Conservation (phyloP, 2,329 filamentous ascomycete species). For the Dactylellina parvicollis region DNA sequence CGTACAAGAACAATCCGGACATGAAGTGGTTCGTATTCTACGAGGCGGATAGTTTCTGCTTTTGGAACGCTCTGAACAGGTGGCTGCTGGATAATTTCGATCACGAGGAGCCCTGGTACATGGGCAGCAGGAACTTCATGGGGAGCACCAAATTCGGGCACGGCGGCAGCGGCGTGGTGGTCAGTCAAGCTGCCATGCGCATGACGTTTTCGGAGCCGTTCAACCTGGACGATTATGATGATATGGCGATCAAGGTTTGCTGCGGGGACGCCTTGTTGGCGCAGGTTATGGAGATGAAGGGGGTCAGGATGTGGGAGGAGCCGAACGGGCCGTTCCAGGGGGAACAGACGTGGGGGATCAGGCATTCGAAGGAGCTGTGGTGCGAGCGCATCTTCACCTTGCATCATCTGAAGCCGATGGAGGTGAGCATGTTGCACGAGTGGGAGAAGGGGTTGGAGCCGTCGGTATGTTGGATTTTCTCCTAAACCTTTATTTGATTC, state of each 20-base stretch:
- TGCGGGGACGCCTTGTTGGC: constrained; percentile 31
- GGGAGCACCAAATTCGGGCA: constrained; percentile 66
- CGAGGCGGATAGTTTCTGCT: constrained; percentile 70
- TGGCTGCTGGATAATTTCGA: constrained; percentile 65
- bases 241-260: constrained; percentile 13
- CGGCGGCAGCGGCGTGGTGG: constrained; percentile 65
- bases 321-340: constrained; percentile 34
- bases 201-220: constrained; percentile 31
- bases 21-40: constrained; percentile 71
- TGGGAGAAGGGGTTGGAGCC: constrained; percentile 36
- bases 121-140: constrained; percentile 66
- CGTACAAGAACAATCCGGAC: constrained; percentile 65
- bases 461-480: constrained; percentile 11
- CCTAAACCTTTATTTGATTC: not conserved
- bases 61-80: constrained; percentile 66
- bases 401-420: constrained; percentile 36
- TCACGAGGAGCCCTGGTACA: constrained; percentile 63
- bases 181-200: constrained; percentile 38
- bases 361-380: constrained; percentile 6
- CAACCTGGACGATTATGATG: constrained; percentile 29
- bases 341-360: constrained; percentile 38
- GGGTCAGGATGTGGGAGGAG: constrained; percentile 30
- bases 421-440: constrained; percentile 33
- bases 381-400: constrained; percentile 42
- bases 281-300: constrained; percentile 32